phyloP scores from a whole-genome alignment of 139 green algal genomes.

The Trebouxia sp. region DNA sequence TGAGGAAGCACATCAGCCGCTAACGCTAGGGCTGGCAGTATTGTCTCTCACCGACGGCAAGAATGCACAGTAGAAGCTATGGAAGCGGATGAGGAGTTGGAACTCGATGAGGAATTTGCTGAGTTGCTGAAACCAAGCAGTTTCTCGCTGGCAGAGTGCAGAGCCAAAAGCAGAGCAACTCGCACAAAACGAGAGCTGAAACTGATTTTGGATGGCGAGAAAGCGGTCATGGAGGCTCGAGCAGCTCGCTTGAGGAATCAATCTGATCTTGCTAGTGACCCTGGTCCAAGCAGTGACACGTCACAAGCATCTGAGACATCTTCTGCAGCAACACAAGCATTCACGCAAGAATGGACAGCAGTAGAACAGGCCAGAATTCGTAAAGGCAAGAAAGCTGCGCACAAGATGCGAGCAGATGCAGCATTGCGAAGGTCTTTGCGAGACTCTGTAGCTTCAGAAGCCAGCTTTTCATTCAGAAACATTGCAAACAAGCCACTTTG shows the following conservation, averaged over 20 bases:
- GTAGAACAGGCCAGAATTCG: neutral
- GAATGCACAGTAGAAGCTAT: neutral
- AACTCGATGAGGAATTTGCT: neutral
- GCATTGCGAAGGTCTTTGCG: neutral
- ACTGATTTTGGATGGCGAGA: neutral
- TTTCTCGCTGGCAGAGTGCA: neutral
- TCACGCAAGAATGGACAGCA: neutral
- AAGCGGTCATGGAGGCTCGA: neutral
- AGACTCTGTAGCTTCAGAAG: neutral
- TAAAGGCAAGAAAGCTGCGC: neutral
- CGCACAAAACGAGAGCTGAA: neutral
- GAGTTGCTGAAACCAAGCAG: neutral
- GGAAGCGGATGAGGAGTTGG: neutral
- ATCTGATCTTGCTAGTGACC: neutral
- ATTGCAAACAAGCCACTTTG: neutral
- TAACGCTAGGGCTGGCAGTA: too few species aligned
- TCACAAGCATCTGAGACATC: neutral
- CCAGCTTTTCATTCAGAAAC: neutral
- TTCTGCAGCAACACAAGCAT: neutral
- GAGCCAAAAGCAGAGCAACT: slow-evolving; percentile 4
- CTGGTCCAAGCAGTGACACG: neutral
- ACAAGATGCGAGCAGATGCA: neutral
- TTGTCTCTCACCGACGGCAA: neutral
- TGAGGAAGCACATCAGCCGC: too few species aligned
- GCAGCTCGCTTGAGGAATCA: neutral